Percentiles rank a stretch among this genome's conserved stretches.
Evolutionary conservation across 805 yeast species (phyloP).

Genomic region (Starmerella potacharoeniae): DNA sequence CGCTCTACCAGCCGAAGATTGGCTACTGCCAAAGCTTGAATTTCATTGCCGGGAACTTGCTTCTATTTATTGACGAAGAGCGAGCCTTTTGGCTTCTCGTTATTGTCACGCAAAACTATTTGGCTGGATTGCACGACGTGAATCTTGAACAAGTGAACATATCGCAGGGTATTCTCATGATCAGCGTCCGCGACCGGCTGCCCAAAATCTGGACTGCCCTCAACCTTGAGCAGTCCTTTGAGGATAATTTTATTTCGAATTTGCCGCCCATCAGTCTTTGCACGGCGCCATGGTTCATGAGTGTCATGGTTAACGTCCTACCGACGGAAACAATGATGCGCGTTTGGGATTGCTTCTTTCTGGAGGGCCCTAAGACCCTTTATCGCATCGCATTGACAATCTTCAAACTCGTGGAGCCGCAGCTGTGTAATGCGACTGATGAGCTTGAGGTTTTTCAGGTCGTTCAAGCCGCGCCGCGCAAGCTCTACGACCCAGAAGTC

Average conservation of each 20-base stretch:
- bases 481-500: slow-evolving; percentile 44
- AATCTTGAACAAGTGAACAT: slow-evolving; percentile 88
- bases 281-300: slow-evolving; percentile 97
- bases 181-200: slow-evolving; percentile 70
- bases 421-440: slow-evolving; percentile 36
- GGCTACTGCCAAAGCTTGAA: slow-evolving; percentile 96
- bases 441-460: slow-evolving; percentile 65
- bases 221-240: slow-evolving; percentile 34
- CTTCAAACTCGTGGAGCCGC: slow-evolving; percentile 62
- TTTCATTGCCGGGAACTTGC: slow-evolving; percentile 75
- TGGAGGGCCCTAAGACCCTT: slow-evolving; percentile 78
- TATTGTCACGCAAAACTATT: slow-evolving; percentile 68
- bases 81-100: slow-evolving; percentile 92
- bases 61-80: slow-evolving; percentile 82
- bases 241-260: slow-evolving; percentile 44
- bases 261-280: slow-evolving; percentile 86
- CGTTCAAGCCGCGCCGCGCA: slow-evolving; percentile 64
- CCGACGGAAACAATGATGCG: slow-evolving; percentile 83
- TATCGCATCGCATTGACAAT: slow-evolving; percentile 75
- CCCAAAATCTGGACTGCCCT: slow-evolving; percentile 67
- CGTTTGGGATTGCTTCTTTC: slow-evolving; percentile 91
- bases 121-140: slow-evolving; percentile 86
- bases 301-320: slow-evolving; percentile 78
- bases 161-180: slow-evolving; percentile 87
- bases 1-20: slow-evolving; percentile 73